Percentiles rank a stretch among this genome's conserved stretches.
Evolutionary conservation across 495 filamentous ascomycete genomes (phyloP).

Genomic region (Trypethelium eluteriae): DNA sequence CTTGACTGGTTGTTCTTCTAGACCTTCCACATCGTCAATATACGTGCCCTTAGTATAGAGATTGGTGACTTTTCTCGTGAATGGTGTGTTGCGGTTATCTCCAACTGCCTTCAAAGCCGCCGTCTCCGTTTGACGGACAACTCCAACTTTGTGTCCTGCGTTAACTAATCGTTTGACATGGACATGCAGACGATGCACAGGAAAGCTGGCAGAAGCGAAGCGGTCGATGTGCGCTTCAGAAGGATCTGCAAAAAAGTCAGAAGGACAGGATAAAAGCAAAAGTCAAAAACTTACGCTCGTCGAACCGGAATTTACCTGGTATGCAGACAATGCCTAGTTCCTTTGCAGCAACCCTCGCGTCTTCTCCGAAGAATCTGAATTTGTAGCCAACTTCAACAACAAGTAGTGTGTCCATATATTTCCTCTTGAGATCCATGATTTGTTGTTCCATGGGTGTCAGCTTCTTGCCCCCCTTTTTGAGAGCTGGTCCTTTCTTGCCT

Average conservation of each 20-base stretch:
- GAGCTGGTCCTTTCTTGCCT: slow-evolving; percentile 53
- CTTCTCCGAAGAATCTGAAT: slow-evolving; percentile 96
- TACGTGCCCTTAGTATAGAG: slow-evolving; percentile 98
- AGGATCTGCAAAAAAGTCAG: slow-evolving; percentile 45
- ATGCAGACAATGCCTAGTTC: slow-evolving; percentile 94
- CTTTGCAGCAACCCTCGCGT: slow-evolving; percentile 82
- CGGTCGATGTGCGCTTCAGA: slow-evolving; percentile 89
- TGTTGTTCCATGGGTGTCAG: slow-evolving; percentile 94
- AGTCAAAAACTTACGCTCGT: slow-evolving; percentile 58
- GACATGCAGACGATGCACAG: slow-evolving; percentile 83
- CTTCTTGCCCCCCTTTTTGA: slow-evolving; percentile 71
- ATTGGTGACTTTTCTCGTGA: slow-evolving; percentile 87
- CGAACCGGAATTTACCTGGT: slow-evolving; percentile 87
- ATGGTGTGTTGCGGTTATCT: slow-evolving; percentile 89
- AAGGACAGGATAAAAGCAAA: not conserved
- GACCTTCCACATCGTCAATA: slow-evolving; percentile 83
- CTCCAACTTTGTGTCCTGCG: slow-evolving; percentile 90
- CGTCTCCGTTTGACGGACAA: slow-evolving; percentile 94
- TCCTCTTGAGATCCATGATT: slow-evolving; percentile 84
- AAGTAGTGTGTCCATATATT: slow-evolving; percentile 80
- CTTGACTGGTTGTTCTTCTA: slow-evolving; percentile 53
- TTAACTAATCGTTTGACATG: slow-evolving; percentile 90
- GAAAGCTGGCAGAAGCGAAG: slow-evolving; percentile 94
- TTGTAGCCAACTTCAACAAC: slow-evolving; percentile 97
- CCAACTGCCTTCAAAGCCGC: slow-evolving; percentile 95